Evolutionary conservation across 257 asterid species (phyloP).

Genomic region (Solanum infundibuliforme): DNA sequence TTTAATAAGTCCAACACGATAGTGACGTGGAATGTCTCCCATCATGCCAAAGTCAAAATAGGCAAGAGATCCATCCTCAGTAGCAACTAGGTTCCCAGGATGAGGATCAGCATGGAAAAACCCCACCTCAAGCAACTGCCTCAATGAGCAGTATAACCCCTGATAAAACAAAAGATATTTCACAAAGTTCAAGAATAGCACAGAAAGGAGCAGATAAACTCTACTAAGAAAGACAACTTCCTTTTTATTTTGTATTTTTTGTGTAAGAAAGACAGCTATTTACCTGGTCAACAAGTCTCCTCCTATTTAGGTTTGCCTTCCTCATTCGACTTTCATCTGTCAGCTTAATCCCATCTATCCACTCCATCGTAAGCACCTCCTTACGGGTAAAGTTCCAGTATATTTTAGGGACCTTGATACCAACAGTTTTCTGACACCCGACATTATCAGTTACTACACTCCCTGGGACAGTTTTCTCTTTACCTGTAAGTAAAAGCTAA

Average conservation of each 20-base stretch:
- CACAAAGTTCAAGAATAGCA: not conserved
- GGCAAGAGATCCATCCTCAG: slow-evolving; percentile 82
- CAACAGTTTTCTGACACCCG: slow-evolving; percentile 24
- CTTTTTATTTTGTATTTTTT: not conserved
- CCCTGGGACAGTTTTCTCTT: slow-evolving; percentile 21
- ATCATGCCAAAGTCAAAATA: slow-evolving; percentile 99
- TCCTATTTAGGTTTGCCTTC: slow-evolving; percentile 66
- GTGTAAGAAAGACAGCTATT: not conserved
- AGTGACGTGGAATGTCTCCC: slow-evolving; percentile 97
- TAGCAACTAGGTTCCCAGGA: slow-evolving; percentile 96
- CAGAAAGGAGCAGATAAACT: not conserved
- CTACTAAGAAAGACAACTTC: not conserved
- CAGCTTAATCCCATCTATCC: slow-evolving; percentile 95
- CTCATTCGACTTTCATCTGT: slow-evolving; percentile 61
- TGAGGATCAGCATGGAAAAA: slow-evolving; percentile 99
- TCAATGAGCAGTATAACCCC: slow-evolving; percentile 91
- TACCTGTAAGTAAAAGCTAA: slow-evolving; percentile 26
- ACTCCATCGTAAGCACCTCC: slow-evolving; percentile 95
- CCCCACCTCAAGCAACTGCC: slow-evolving; percentile 96
- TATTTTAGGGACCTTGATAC: slow-evolving; percentile 80
- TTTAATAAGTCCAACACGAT: slow-evolving; percentile 91
- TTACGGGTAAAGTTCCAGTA: slow-evolving; percentile 84
- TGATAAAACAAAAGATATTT: slow-evolving; percentile 10
- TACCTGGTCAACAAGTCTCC: slow-evolving; percentile 81
- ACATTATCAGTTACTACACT: slow-evolving; percentile 9